phyloP scores from a whole-genome alignment of 2,329 filamentous ascomycete genomes.

The Didymella segeticola region DNA sequence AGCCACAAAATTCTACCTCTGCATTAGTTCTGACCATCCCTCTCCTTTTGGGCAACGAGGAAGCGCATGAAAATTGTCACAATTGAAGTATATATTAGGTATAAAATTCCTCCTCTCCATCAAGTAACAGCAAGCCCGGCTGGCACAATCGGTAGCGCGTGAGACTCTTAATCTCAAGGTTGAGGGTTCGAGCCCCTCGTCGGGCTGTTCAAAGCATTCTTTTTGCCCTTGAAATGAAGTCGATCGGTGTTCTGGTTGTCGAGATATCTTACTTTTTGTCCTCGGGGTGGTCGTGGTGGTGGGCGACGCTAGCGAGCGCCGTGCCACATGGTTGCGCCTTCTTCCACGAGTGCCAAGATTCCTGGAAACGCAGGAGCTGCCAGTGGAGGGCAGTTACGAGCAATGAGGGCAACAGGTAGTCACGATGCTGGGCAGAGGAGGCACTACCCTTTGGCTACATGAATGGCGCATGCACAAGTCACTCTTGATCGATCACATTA shows the following conservation, averaged over 20 bases:
- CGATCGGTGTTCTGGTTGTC: neutral
- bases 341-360: neutral
- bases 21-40: neutral
- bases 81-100: neutral
- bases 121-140: conserved; percentile 7
- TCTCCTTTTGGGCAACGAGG: no score
- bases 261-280: neutral
- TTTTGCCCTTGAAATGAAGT: neutral
- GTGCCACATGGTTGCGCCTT: neutral
- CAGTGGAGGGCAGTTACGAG: neutral
- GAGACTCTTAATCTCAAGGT: conserved; percentile 19
- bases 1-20: no score
- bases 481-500: no score
- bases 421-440: no score
- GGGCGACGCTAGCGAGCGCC: neutral
- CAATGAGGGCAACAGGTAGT: no score
- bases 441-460: no score
- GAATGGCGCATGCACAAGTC: no score
- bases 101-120: neutral
- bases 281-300: neutral
- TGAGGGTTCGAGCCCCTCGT: conserved; percentile 18
- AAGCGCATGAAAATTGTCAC: no score
- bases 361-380: neutral
- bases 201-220: conserved; percentile 7
- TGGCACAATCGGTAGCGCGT: conserved; percentile 19